Evolutionary conservation across 495 filamentous ascomycete species (phyloP).

Genomic region (Bathelium albidoporum): DNA sequence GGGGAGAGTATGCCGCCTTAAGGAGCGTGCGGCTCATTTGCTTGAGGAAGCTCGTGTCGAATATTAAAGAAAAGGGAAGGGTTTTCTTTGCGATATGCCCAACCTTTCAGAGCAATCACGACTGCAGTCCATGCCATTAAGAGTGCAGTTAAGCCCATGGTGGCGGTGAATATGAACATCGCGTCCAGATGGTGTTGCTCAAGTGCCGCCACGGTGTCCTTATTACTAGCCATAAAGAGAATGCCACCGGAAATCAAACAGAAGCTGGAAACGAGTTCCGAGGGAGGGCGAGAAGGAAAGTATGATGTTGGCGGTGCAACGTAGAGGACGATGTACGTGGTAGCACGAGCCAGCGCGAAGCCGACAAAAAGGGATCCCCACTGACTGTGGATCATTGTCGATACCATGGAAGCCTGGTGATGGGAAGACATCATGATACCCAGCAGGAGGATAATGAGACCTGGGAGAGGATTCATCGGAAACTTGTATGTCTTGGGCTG

Average conservation of each 20-base stretch:
- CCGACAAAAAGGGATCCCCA: constrained; percentile 85
- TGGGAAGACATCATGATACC: constrained; percentile 94
- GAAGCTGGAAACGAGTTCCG: constrained; percentile 76
- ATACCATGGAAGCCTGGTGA: constrained; percentile 73
- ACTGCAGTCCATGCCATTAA: constrained; percentile 78
- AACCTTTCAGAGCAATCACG: constrained; percentile 78
- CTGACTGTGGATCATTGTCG: constrained; percentile 87
- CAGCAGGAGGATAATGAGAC: constrained; percentile 70
- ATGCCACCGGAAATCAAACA: constrained; percentile 79
- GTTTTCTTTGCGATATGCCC: constrained; percentile 58
- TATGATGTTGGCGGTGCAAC: constrained; percentile 73
- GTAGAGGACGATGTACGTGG: constrained; percentile 74
- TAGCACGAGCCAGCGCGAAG: constrained; percentile 62
- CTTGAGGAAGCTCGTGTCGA: not conserved
- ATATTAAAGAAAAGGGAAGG: not conserved
- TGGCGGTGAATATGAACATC: constrained; percentile 91
- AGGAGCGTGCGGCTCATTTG: not conserved
- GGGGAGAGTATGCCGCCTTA: not conserved
- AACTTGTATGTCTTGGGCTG: constrained; percentile 58
- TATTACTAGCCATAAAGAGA: constrained; percentile 85
- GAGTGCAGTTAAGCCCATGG: constrained; percentile 71
- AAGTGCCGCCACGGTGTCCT: constrained; percentile 66
- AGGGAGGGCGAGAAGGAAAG: constrained; percentile 81
- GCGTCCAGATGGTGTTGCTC: constrained; percentile 62
- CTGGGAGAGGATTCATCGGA: constrained; percentile 84